Evolutionary conservation across 495 filamentous ascomycete genomes (phyloP).

Genomic region (Rhypophila decipiens): DNA sequence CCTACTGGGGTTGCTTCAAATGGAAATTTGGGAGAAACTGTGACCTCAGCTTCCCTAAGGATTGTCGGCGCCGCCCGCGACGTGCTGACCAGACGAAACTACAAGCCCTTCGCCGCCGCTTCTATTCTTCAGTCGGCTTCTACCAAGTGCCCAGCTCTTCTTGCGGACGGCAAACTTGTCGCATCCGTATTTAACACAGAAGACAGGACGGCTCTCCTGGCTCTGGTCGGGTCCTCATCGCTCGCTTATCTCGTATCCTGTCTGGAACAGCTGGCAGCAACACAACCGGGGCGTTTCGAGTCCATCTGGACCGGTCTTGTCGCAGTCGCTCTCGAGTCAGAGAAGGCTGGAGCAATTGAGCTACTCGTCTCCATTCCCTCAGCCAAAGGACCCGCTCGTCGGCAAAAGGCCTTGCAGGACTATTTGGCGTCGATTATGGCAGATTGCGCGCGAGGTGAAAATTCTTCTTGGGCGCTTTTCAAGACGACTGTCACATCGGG

Average conservation of each 20-base stretch:
- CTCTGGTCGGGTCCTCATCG: constrained; percentile 29
- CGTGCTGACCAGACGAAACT: constrained; percentile 50
- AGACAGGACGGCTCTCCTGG: constrained; percentile 13
- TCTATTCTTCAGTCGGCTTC: constrained; percentile 48
- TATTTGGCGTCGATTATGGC: constrained; percentile 33
- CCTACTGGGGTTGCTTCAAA: not conserved
- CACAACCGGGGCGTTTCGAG: constrained; percentile 32
- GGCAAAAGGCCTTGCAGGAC: constrained; percentile 27
- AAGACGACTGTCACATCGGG: constrained; percentile 32
- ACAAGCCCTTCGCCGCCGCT: constrained; percentile 78
- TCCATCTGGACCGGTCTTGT: constrained; percentile 31
- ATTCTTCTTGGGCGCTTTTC: constrained; percentile 28
- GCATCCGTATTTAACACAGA: constrained; percentile 14
- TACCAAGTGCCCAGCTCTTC: constrained; percentile 22
- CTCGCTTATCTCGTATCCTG: constrained; percentile 28
- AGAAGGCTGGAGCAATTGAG: constrained; percentile 22
- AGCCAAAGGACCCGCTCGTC: constrained; percentile 19
- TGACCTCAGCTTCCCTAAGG: constrained; percentile 12
- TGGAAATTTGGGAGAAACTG: constrained; percentile 1
- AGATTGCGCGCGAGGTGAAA: constrained; percentile 17
- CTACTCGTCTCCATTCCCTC: constrained; percentile 32
- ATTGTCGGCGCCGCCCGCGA: constrained; percentile 28
- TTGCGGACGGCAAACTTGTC: constrained; percentile 7
- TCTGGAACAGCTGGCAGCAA: constrained; percentile 20
- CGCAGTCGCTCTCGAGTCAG: constrained; percentile 20